A percentile compares a stretch with the other conserved stretches of the same genome.
These are phyloP conservation scores for Aspergillus indologenus DNA, from an alignment of 495 filamentous ascomycete genomes.

Conservation along the genomic window DNA sequence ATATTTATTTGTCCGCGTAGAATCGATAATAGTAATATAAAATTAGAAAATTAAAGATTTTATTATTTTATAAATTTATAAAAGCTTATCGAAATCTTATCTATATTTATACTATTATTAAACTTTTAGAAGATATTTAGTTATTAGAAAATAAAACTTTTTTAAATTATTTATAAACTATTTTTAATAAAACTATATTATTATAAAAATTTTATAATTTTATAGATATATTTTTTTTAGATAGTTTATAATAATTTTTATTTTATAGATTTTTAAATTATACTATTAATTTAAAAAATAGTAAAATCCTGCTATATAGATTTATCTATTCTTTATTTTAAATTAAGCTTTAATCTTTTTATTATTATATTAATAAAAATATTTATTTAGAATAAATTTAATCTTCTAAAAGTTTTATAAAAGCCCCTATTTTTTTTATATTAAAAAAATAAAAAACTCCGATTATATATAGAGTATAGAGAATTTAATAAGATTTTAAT, in stretches of 20 bases:
- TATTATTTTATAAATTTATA: not conserved
- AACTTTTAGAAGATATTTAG: not conserved
- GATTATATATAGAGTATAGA: conserved; percentile 15
- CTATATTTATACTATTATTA: not conserved
- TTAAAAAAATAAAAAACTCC: conserved; percentile 8
- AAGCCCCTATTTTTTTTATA: conserved; percentile 8
- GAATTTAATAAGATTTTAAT: conserved; percentile 10
- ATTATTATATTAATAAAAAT: not conserved
- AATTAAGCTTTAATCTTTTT: not conserved
- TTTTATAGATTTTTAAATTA: not conserved
- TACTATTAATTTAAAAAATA: no score
- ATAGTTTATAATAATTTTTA: not conserved
- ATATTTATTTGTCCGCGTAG: not conserved
- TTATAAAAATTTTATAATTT: not conserved
- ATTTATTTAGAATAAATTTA: not conserved
- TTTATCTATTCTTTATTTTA: not conserved
- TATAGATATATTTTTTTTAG: conserved; percentile 1
- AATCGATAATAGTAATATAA: not conserved
- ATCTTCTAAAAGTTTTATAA: not conserved
- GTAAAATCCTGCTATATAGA: not conserved
- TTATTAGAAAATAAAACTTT: not conserved
- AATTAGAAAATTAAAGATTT: not conserved
- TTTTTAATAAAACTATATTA: not conserved
- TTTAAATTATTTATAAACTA: not conserved
- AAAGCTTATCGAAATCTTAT: not conserved